Conservation (phyloP, 1,139 yeast species). For the Pneumocystis carinii region DNA sequence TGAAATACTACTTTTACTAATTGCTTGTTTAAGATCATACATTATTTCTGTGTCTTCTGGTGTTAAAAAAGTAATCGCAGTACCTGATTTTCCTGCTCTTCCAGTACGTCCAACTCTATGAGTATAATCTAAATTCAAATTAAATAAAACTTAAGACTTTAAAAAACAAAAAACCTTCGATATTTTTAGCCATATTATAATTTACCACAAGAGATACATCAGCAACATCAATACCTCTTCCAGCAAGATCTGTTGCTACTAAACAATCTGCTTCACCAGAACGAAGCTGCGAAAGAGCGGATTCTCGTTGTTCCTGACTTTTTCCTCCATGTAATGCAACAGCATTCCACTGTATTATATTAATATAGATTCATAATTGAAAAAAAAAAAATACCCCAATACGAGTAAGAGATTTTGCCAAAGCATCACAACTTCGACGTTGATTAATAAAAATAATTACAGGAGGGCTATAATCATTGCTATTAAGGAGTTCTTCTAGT, state of each 20-base stretch:
- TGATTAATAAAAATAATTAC: slow-evolving; percentile 71
- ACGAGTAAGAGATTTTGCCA: slow-evolving; percentile 37
- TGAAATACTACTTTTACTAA: slow-evolving; percentile 34
- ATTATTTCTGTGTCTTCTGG: slow-evolving; percentile 44
- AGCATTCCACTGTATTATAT: slow-evolving; percentile 25
- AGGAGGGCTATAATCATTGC: slow-evolving; percentile 33
- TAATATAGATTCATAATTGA: background rate
- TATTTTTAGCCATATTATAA: slow-evolving; percentile 61
- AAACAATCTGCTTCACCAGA: slow-evolving; percentile 47
- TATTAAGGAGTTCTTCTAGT: slow-evolving; percentile 25
- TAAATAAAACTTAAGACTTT: background rate
- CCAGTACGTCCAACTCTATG: slow-evolving; percentile 96
- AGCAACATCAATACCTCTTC: slow-evolving; percentile 87
- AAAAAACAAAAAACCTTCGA: slow-evolving; percentile 38
- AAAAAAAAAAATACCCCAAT: slow-evolving; percentile 21
- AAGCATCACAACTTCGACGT: slow-evolving; percentile 53
- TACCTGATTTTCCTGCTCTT: slow-evolving; percentile 73
- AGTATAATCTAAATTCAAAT: slow-evolving; percentile 39
- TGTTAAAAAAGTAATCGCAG: slow-evolving; percentile 54
- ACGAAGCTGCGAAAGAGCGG: slow-evolving; percentile 51
- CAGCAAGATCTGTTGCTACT: slow-evolving; percentile 92
- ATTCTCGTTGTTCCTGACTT: slow-evolving; percentile 74
- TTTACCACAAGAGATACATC: slow-evolving; percentile 73
- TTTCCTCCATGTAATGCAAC: slow-evolving; percentile 75
- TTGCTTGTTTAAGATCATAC: slow-evolving; percentile 36